Percentiles rank a stretch among this genome's conserved stretches.
phyloP scores from a whole-genome alignment of 2,329 filamentous ascomycete species.

The Neospermospora avenae region DNA sequence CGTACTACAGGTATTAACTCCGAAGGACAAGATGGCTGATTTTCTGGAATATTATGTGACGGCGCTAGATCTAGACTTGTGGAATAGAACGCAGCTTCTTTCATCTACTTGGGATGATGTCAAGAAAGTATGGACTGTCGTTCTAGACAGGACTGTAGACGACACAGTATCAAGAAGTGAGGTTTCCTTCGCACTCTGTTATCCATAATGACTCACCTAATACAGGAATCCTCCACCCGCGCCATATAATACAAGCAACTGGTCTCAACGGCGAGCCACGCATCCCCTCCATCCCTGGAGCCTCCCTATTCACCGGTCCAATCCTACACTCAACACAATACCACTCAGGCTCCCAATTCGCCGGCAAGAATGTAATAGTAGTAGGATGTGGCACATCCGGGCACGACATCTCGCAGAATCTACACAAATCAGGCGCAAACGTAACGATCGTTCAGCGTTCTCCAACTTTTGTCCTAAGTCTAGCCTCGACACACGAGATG shows the following conservation, averaged over 20 bases:
- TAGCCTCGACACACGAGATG: neutral
- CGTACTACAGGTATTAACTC: constrained; percentile 66
- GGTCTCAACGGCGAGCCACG: constrained; percentile 52
- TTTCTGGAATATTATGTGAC: constrained; percentile 64
- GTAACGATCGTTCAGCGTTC: constrained; percentile 67
- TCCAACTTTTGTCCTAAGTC: neutral
- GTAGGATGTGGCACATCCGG: constrained; percentile 65
- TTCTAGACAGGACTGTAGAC: constrained; percentile 37
- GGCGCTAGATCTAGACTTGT: constrained; percentile 63
- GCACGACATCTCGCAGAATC: constrained; percentile 67
- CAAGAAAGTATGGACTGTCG: constrained; percentile 51
- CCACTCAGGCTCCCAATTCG: constrained; percentile 17
- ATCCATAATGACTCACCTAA: constrained; percentile 34
- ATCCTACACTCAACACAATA: constrained; percentile 61
- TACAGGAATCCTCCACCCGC: constrained; percentile 44
- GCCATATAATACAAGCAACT: constrained; percentile 50
- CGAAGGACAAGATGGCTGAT: constrained; percentile 66
- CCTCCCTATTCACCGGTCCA: constrained; percentile 54
- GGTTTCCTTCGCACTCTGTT: neutral
- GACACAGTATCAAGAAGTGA: neutral
- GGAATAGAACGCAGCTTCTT: constrained; percentile 50
- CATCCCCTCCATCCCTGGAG: constrained; percentile 43
- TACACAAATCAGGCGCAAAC: constrained; percentile 59
- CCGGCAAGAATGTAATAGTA: constrained; percentile 59
- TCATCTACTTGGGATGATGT: constrained; percentile 48